Evolutionary conservation across 1,284 basidiomycete genomes (phyloP).

Genomic region (Sanghuangporus weigelae): DNA sequence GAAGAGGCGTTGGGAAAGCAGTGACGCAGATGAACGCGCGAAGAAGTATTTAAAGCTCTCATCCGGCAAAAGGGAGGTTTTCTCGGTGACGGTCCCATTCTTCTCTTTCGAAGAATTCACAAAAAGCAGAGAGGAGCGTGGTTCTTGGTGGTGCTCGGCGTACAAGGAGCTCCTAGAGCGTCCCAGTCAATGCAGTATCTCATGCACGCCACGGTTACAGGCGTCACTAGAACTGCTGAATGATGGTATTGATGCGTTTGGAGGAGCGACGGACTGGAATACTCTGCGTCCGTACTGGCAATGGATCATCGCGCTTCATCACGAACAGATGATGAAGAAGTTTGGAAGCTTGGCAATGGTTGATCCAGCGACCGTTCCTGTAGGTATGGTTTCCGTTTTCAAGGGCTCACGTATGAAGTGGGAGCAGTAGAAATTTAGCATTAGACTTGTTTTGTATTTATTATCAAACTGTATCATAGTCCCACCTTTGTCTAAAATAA

Average conservation of each 20-base stretch:
- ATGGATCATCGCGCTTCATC: conserved; percentile 38
- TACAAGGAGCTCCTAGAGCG: conserved; percentile 30
- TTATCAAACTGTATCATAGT: neutral
- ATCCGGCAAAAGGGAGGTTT: neutral
- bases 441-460: neutral
- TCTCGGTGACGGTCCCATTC: conserved; percentile 23
- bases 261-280: neutral
- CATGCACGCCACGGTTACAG: conserved; percentile 24
- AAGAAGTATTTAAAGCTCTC: neutral
- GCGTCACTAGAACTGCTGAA: conserved; percentile 23
- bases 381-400: conserved; percentile 39
- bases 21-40: neutral
- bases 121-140: conserved; percentile 30
- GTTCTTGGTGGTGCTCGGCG: conserved; percentile 27
- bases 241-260: conserved; percentile 11
- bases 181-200: conserved; percentile 16
- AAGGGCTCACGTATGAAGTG: conserved; percentile 35
- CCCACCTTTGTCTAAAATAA: no score
- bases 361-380: conserved; percentile 36
- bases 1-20: conserved; percentile 28
- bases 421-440: conserved; percentile 29
- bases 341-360: conserved; percentile 39
- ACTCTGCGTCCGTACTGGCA: conserved; percentile 16
- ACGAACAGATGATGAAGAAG: conserved; percentile 35
- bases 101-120: conserved; percentile 33